phyloP scores from a whole-genome alignment of 2,329 filamentous ascomycete genomes.

The Fusarium compactum region DNA sequence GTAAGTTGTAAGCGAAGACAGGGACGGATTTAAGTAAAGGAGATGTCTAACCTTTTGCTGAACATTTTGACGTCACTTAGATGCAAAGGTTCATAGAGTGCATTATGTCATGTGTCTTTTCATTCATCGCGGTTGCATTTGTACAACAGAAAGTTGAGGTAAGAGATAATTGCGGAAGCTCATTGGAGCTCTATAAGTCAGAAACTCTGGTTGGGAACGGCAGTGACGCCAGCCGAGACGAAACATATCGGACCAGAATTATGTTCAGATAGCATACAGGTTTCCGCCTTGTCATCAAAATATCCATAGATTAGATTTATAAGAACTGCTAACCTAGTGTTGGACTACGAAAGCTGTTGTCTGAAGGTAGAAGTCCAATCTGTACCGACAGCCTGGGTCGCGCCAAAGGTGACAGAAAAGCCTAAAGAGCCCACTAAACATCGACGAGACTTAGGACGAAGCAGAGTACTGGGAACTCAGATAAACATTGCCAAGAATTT shows the following conservation, averaged over 20 bases:
- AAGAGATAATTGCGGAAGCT: not conserved
- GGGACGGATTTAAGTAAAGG: not conserved
- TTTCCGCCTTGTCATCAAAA: too few relatives aligned
- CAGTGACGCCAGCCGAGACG: not conserved
- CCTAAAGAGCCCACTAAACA: not conserved
- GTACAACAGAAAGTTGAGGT: constrained; percentile 6
- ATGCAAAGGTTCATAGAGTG: not conserved
- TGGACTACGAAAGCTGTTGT: not conserved
- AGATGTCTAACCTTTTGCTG: not conserved
- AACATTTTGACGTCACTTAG: constrained; percentile 18
- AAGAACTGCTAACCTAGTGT: not conserved
- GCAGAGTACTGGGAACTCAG: not conserved
- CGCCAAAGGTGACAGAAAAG: not conserved
- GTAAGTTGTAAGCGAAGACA: not conserved
- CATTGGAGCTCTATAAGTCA: not conserved
- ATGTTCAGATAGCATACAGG: not conserved
- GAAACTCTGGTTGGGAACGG: not conserved
- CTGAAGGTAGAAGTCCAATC: not conserved
- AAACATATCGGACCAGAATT: not conserved
- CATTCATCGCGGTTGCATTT: constrained; percentile 13
- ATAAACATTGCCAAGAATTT: not conserved
- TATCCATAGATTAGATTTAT: too few relatives aligned
- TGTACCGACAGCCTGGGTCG: constrained; percentile 19
- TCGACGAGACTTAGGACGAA: not conserved
- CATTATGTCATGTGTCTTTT: not conserved